Conservation (phyloP, 2,329 filamentous ascomycete species). For the Calonectria honghensis region DNA sequence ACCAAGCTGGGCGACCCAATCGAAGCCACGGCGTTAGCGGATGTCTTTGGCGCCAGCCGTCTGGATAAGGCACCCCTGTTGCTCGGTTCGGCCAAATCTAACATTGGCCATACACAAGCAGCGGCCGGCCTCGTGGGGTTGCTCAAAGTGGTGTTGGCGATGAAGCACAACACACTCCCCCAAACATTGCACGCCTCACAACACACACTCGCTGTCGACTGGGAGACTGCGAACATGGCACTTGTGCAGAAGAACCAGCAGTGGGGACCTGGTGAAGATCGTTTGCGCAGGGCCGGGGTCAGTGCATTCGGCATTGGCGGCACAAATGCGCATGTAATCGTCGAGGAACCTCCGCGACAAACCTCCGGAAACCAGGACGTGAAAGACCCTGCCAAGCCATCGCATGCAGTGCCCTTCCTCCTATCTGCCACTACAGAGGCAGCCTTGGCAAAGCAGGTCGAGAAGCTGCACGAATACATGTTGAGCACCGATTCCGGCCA, state of each 20-base stretch:
- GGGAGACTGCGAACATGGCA: background rate
- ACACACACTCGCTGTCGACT: background rate
- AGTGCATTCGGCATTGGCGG: background rate
- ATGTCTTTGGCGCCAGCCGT: background rate
- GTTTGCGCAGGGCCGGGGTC: background rate
- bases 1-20: background rate
- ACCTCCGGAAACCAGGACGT: too few species aligned
- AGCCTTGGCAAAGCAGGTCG: background rate
- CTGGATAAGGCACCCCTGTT: background rate
- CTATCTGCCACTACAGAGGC: background rate
- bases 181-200: background rate
- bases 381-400: too few species aligned
- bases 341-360: background rate
- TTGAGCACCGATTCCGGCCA: too few species aligned
- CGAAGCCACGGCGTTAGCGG: background rate
- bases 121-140: background rate
- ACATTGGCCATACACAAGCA: background rate
- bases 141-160: background rate
- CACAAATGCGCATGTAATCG: slow-evolving; percentile 6
- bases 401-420: background rate
- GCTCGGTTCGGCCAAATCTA: slow-evolving; percentile 6
- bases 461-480: background rate
- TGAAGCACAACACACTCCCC: background rate
- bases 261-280: background rate
- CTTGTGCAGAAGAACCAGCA: background rate